Evolutionary conservation across 768 basidiomycete species (phyloP).

Genomic region (Mycena epipterygia): DNA sequence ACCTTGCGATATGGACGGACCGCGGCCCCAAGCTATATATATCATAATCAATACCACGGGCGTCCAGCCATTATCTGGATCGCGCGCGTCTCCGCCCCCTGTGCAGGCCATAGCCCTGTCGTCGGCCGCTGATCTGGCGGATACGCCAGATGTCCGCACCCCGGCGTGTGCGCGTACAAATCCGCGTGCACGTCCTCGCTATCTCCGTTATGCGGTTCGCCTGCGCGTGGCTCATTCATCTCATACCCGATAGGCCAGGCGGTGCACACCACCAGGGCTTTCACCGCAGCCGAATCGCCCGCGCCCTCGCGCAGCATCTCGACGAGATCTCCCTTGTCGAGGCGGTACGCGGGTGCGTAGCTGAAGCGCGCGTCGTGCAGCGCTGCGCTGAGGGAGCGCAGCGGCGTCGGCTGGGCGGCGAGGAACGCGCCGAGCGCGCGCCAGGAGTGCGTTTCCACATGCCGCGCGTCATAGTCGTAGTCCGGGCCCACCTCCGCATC

Average conservation of each 20-base stretch:
- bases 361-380: neutral
- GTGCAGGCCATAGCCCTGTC: slow-evolving; percentile 14
- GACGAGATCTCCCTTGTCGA: neutral
- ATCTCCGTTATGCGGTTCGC: neutral
- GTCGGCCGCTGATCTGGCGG: slow-evolving; percentile 14
- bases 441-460: neutral
- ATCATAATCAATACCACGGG: neutral
- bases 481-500: neutral
- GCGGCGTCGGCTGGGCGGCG: neutral
- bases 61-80: neutral
- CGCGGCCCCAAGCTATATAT: too few species aligned
- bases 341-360: neutral
- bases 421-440: slow-evolving; percentile 13
- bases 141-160: slow-evolving; percentile 18
- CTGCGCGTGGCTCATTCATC: neutral
- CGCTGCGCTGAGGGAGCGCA: slow-evolving; percentile 13
- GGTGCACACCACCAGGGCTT: slow-evolving; percentile 3
- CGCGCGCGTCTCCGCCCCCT: neutral
- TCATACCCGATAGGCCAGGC: slow-evolving; percentile 5
- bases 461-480: neutral
- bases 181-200: too few species aligned
- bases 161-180: neutral
- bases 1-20: too few species aligned
- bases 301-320: neutral
- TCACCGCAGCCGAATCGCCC: too few species aligned